phyloP scores from a whole-genome alignment of 768 basidiomycete genomes.

The Leccinum imitatum region DNA sequence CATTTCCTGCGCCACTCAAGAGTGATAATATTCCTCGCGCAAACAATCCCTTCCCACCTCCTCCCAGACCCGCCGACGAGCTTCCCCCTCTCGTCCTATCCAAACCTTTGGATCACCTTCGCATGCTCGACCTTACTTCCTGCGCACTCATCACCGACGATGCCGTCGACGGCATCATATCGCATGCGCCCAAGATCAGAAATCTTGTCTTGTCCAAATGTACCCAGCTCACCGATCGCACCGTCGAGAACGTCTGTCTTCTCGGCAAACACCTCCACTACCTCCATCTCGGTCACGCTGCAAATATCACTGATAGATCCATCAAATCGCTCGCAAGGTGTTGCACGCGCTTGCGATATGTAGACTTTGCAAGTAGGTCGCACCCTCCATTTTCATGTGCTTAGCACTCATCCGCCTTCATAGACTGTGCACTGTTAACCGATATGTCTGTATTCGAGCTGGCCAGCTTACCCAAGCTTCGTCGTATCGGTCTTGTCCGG shows the following conservation, averaged over 20 bases:
- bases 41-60: slow-evolving; percentile 45
- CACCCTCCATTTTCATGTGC: neutral
- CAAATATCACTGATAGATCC: slow-evolving; percentile 85
- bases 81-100: slow-evolving; percentile 67
- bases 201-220: slow-evolving; percentile 90
- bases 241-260: slow-evolving; percentile 79
- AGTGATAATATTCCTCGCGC: slow-evolving; percentile 33
- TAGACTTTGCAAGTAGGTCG: slow-evolving; percentile 91
- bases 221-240: slow-evolving; percentile 69
- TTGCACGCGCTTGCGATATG: slow-evolving; percentile 89
- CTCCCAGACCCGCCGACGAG: slow-evolving; percentile 38
- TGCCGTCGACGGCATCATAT: slow-evolving; percentile 79
- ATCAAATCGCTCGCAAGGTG: slow-evolving; percentile 79
- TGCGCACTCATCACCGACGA: slow-evolving; percentile 80
- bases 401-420: slow-evolving; percentile 12
- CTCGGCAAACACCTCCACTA: slow-evolving; percentile 94
- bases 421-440: slow-evolving; percentile 84
- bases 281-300: slow-evolving; percentile 91
- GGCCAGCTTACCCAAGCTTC: slow-evolving; percentile 82
- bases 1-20: slow-evolving; percentile 74
- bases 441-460: slow-evolving; percentile 95
- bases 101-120: slow-evolving; percentile 75
- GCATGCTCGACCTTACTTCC: slow-evolving; percentile 91
- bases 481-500: slow-evolving; percentile 92
- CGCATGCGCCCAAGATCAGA: slow-evolving; percentile 79